Conservation (phyloP, 2,329 filamentous ascomycete species). For the Beauveria sp. region DNA sequence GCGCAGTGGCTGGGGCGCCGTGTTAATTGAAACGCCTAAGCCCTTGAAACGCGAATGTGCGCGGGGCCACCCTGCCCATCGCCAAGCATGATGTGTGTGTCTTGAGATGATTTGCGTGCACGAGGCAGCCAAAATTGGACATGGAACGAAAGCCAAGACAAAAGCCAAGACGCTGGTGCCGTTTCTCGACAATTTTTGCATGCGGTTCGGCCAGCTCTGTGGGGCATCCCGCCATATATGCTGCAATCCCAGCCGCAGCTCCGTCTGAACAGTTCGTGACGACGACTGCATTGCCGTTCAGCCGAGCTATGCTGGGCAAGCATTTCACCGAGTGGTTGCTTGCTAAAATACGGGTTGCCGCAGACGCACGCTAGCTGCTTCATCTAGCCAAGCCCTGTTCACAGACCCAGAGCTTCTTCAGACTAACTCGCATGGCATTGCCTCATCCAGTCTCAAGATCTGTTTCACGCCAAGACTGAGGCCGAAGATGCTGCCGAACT, state of each 20-base stretch:
- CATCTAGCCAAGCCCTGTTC: too few species aligned
- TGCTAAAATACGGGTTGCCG: not conserved
- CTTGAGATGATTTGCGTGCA: not conserved
- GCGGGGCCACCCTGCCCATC: not conserved
- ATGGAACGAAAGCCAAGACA: not conserved
- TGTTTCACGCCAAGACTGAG: not conserved
- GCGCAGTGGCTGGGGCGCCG: not conserved
- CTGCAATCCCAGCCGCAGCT: not conserved
- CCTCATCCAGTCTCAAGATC: not conserved
- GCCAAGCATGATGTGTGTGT: not conserved
- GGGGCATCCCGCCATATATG: not conserved
- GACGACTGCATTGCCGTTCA: not conserved
- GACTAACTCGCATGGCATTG: too few species aligned
- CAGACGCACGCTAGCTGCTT: not conserved
- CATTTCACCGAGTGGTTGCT: too few species aligned
- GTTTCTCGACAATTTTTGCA: not conserved
- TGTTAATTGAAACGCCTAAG: not conserved
- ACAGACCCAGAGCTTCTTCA: too few species aligned
- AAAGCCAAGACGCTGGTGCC: slow-evolving; percentile 4
- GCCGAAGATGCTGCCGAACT: not conserved
- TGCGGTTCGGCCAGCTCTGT: not conserved
- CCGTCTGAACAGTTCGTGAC: not conserved
- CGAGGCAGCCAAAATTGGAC: not conserved
- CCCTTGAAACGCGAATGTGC: slow-evolving; percentile 5
- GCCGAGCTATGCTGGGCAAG: not conserved